These are phyloP conservation scores for Earliella scabrosa DNA, from an alignment of 1,284 basidiomycete genomes.

Conservation along the genomic window DNA sequence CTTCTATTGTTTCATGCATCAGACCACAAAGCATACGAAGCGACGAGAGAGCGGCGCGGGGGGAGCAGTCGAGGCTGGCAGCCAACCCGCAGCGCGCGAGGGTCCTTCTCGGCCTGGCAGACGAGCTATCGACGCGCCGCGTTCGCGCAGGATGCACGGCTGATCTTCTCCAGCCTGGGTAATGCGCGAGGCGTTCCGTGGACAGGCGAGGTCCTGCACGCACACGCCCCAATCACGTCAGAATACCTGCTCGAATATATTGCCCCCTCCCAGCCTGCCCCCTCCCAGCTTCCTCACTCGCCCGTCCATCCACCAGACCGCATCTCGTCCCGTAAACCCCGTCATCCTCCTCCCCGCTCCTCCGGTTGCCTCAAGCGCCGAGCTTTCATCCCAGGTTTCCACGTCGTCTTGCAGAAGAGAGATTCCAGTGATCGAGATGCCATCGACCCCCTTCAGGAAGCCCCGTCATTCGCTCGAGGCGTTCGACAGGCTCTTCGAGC, in stretches of 20 bases:
- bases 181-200: slow-evolving; percentile 5
- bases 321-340: neutral
- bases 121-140: slow-evolving; percentile 9
- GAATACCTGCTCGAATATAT: slow-evolving; percentile 14
- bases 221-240: slow-evolving; percentile 22
- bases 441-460: slow-evolving; percentile 17
- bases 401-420: too few species aligned
- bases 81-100: neutral
- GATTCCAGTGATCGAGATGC: too few species aligned
- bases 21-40: neutral
- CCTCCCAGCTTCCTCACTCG: neutral
- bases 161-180: slow-evolving; percentile 10
- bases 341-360: neutral
- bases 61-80: neutral
- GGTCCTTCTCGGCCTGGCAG: neutral
- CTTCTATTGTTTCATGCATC: neutral
- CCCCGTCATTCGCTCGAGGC: slow-evolving; percentile 27
- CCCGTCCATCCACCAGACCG: neutral
- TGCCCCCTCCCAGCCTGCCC: slow-evolving; percentile 1
- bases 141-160: slow-evolving; percentile 5
- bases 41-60: neutral
- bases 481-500: slow-evolving; percentile 27
- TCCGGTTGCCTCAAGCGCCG: neutral
- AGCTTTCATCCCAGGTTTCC: neutral
- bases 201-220: slow-evolving; percentile 17